Conservation (phyloP, 164 flowering plant genomes). For the Sedum album region DNA sequence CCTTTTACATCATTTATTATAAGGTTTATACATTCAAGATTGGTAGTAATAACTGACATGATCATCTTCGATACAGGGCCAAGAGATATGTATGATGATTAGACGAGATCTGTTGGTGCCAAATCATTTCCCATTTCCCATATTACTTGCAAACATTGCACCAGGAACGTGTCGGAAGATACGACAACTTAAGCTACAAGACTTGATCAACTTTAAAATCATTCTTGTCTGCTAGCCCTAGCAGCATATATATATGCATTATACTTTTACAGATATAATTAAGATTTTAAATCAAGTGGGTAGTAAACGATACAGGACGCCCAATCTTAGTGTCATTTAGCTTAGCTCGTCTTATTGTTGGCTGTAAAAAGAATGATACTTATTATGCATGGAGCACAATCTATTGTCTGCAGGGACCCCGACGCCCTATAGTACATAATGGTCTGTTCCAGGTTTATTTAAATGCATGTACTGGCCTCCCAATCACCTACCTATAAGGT, state of each 20-base stretch:
- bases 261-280: neutral
- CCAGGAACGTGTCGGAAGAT: neutral
- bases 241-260: too few relatives aligned
- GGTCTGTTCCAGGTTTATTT: neutral
- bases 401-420: neutral
- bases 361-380: too few relatives aligned
- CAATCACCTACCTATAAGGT: too few relatives aligned
- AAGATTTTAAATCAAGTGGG: neutral
- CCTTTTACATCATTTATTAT: too few relatives aligned
- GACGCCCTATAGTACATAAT: neutral
- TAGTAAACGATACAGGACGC: neutral
- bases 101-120: neutral
- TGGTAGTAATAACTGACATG: too few relatives aligned
- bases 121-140: slow-evolving; percentile 3
- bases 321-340: neutral
- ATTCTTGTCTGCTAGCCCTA: neutral
- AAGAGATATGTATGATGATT: neutral
- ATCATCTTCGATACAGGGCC: neutral
- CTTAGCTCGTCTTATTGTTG: neutral
- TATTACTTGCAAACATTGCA: neutral
- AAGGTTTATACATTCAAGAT: too few relatives aligned
- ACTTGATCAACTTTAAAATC: neutral
- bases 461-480: too few relatives aligned
- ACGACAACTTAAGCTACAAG: slow-evolving; percentile 4
- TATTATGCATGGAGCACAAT: neutral